Evolutionary conservation across 305 asterid species (phyloP), one percentile per base, ranked within the genome.

Genomic region (Fraxinus nigra): DNA sequence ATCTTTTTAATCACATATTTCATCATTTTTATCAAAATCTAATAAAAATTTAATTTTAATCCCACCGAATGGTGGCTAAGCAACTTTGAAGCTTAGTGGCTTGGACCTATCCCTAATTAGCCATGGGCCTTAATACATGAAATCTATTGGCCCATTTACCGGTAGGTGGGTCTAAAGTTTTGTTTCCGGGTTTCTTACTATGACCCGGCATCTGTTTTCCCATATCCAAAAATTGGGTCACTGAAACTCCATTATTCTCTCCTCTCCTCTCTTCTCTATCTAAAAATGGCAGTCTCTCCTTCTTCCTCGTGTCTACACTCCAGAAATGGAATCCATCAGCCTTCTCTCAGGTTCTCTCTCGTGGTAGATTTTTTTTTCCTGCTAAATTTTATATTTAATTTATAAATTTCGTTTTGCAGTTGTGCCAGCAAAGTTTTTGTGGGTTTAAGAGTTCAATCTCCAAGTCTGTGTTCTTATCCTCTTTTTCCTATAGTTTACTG

Each of bases 381-480:
- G 69, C 70, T 20, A 59, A 59, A 22, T 22, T 59, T 56, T 63
- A 32, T 59, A 22, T 76, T 8, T n/a, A 35, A 20, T 3, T 2
- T 14, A 20, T 10, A 34, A 30, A 10, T 76, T 16, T 46, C 72
- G 59, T 54, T 80, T 86, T 82, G 88, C 89, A 94, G 98, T 86
- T 91, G 92, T 13, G 90, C 81, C 43, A 87, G 82, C 93, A 94
- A 88, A 84, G 88, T 86, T 59, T 92, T 72, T 75, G 95, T 85
- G 43, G 97, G 98, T 4, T 88, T 94, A 78, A 87, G 96, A 89
- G 82, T 78, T 79, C 98, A 94, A 88, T 89, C 90, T 78, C 97
- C 97, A 65, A 84, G 98, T 95, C 34, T 0, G 93, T 91, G 20
- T 83, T 73, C 82, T 87, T 78, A 35, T 79, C 63, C n/a, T 48